Conservation (phyloP, 257 asterid species). For the Nicotiana noctiflora region DNA sequence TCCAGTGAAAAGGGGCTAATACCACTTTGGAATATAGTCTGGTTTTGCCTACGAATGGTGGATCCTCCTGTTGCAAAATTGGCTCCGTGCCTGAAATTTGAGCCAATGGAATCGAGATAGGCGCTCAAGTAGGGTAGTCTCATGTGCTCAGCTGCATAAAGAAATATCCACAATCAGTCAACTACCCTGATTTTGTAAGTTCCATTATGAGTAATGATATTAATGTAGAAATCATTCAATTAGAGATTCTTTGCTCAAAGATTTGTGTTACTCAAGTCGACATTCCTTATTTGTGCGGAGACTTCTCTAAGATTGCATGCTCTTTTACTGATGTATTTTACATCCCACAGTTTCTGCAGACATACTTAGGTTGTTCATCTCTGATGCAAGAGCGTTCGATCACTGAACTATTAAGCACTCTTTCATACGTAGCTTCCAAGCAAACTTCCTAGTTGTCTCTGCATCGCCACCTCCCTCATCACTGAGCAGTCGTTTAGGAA, state of each 20-base stretch:
- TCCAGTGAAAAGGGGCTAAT: conserved; percentile 44
- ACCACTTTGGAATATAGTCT: conserved; percentile 27
- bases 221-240: not conserved
- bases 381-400: too few species aligned
- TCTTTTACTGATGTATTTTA: too few species aligned
- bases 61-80: conserved; percentile 51
- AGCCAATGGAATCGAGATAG: conserved; percentile 39
- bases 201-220: not conserved
- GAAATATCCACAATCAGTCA: not conserved
- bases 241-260: not conserved
- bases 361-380: too few species aligned
- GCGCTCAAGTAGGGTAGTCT: conserved; percentile 43
- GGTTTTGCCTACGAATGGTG: conserved; percentile 28
- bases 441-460: not conserved
- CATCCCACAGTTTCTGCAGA: too few species aligned
- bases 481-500: not conserved
- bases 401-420: not conserved
- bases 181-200: not conserved
- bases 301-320: not conserved
- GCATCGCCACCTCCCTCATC: not conserved
- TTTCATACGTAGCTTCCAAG: not conserved
- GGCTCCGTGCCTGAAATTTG: conserved; percentile 43
- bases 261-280: not conserved
- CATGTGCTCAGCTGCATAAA: conserved; percentile 44
- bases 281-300: not conserved